These are phyloP conservation scores for Plasmodium fragile DNA, from an alignment of 169 alveolate species.

Conservation along the genomic window DNA sequence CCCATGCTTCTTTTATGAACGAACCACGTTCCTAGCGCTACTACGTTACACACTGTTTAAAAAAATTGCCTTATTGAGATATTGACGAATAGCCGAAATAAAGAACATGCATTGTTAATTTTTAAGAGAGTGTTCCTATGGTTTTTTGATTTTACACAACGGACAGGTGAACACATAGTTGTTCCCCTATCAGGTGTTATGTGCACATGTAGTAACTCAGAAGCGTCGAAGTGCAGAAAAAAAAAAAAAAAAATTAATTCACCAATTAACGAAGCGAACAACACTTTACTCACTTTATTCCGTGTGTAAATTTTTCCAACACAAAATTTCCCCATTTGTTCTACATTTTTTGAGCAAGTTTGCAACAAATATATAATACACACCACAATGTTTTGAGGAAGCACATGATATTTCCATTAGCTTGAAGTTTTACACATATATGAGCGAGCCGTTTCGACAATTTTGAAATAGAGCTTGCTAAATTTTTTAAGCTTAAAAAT, in stretches of 20 bases:
- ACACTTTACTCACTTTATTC: background rate
- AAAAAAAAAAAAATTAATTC: background rate
- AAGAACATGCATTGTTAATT: background rate
- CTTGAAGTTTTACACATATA: background rate
- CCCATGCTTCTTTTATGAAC: background rate
- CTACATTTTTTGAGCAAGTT: background rate
- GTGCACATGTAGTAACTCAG: background rate
- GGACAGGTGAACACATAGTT: background rate
- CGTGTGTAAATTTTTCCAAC: background rate
- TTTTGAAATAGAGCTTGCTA: constrained; percentile 23
- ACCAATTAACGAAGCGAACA: background rate
- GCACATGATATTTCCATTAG: background rate
- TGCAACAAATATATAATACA: background rate
- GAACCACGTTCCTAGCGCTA: background rate
- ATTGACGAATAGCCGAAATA: background rate
- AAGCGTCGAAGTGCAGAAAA: background rate
- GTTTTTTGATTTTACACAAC: background rate
- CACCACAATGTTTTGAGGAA: constrained; percentile 19
- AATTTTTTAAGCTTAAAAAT: constrained; percentile 16
- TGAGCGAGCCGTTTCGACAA: background rate
- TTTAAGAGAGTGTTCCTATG: background rate
- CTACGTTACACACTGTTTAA: background rate
- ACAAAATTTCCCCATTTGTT: background rate
- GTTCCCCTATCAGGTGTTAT: background rate
- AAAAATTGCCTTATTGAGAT: background rate